These are phyloP conservation scores for Aspergillus ochraceoroseus DNA, from an alignment of 2,329 filamentous ascomycete species.

Conservation along the genomic window DNA sequence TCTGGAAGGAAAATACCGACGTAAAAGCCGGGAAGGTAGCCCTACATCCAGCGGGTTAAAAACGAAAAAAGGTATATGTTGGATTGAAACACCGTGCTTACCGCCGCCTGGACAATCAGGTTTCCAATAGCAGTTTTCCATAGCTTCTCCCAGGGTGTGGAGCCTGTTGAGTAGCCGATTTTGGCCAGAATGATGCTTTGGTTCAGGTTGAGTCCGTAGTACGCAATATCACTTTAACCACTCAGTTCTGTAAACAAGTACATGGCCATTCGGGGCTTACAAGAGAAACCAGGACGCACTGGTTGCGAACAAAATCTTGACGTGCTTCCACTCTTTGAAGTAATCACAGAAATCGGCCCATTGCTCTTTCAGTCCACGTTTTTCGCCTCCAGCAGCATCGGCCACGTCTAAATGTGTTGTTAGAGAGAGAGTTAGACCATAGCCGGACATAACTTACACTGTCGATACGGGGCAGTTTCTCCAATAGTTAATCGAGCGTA, in stretches of 20 bases:
- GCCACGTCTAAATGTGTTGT: not conserved
- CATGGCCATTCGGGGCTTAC: no score
- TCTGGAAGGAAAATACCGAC: constrained; percentile 1
- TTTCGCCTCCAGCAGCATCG: not conserved
- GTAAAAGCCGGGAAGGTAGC: constrained; percentile 4
- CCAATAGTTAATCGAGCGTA: constrained; percentile 1
- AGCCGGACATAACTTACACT: no score
- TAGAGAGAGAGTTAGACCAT: not conserved
- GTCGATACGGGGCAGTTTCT: not conserved
- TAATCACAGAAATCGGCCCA: not conserved
- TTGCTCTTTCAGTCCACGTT: constrained; percentile 1
- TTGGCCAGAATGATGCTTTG: constrained; percentile 3
- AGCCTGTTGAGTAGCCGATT: constrained; percentile 1
- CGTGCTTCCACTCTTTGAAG: constrained; percentile 5
- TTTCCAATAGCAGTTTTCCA: constrained; percentile 4
- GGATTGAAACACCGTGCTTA: no score
- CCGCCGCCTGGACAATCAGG: constrained; percentile 3
- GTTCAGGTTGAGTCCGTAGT: constrained; percentile 7
- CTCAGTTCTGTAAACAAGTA: no score
- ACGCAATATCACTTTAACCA: constrained; percentile 7
- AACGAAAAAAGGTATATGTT: no score
- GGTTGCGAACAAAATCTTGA: constrained; percentile 4
- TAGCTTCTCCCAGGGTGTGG: not conserved
- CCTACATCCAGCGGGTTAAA: not conserved
- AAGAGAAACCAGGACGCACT: constrained; percentile 5